A percentile compares a stretch with the other conserved stretches of the same genome.
phyloP scores from a whole-genome alignment of 1,284 basidiomycete species.

The Trametes pubescens region DNA sequence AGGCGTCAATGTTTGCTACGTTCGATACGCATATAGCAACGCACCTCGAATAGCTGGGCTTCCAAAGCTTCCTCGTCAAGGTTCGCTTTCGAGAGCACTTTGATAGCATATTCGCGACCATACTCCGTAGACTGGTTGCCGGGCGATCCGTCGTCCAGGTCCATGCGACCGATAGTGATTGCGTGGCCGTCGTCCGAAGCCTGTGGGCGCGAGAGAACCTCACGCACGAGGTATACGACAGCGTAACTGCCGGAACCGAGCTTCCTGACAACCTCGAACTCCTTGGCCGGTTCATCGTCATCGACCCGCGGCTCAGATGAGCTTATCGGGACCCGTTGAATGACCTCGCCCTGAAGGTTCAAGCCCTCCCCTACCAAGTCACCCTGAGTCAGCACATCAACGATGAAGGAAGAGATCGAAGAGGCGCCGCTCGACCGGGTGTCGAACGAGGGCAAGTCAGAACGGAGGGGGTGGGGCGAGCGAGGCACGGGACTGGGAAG shows the following conservation, averaged over 20 bases:
- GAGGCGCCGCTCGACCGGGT: conserved; percentile 46
- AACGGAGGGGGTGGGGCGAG: conserved; percentile 38
- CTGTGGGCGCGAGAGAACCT: conserved; percentile 70
- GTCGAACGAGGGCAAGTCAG: conserved; percentile 37
- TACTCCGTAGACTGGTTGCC: conserved; percentile 59
- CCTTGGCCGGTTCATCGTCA: conserved; percentile 59
- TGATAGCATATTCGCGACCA: conserved; percentile 93
- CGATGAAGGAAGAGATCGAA: conserved; percentile 55
- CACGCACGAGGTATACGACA: conserved; percentile 92
- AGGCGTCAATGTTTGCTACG: background rate
- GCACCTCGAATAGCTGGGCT: conserved; percentile 89
- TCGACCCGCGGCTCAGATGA: conserved; percentile 42
- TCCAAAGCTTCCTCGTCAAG: conserved; percentile 86
- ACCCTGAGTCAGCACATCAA: conserved; percentile 74
- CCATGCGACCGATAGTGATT: conserved; percentile 63
- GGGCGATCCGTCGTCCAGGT: conserved; percentile 58
- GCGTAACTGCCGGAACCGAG: conserved; percentile 93
- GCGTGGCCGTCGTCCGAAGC: conserved; percentile 65
- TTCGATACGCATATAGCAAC: conserved; percentile 34
- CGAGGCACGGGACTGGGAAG: conserved; percentile 37
- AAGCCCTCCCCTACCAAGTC: conserved; percentile 76
- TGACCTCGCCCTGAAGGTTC: conserved; percentile 66
- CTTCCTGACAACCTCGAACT: conserved; percentile 85
- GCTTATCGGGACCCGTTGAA: conserved; percentile 59
- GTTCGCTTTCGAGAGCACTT: conserved; percentile 94